Conservation (phyloP, 305 asterid species). For the Ilex paraguariensis region DNA sequence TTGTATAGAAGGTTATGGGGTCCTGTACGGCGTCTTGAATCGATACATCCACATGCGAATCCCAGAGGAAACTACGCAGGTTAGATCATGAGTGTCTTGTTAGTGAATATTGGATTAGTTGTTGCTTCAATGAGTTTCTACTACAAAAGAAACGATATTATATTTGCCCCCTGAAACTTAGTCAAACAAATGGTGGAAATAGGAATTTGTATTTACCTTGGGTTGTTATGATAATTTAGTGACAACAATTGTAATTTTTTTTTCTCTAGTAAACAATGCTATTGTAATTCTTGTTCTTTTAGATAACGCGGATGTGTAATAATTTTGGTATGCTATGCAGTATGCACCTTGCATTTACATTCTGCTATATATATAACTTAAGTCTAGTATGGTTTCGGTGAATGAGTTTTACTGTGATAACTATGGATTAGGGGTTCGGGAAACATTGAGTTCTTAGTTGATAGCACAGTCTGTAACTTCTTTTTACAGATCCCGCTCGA, state of each 20-base stretch:
- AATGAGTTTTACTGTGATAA: neutral
- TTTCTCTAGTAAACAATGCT: too few relatives aligned
- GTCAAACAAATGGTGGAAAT: neutral
- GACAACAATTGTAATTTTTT: too few relatives aligned
- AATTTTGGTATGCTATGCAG: too few relatives aligned
- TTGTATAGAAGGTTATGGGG: constrained; percentile 81
- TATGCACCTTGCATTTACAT: too few relatives aligned
- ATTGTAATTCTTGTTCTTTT: too few relatives aligned
- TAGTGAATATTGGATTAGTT: neutral
- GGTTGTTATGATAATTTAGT: too few relatives aligned
- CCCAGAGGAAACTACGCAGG: constrained; percentile 82
- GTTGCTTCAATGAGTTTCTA: neutral
- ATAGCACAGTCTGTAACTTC: too few relatives aligned
- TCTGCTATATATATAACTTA: too few relatives aligned
- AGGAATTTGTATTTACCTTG: too few relatives aligned
- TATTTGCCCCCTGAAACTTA: too few relatives aligned
- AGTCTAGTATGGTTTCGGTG: neutral
- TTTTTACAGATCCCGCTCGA: constrained; percentile 55
- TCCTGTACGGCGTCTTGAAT: constrained; percentile 70
- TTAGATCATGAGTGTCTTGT: constrained; percentile 40
- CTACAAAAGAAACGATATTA: neutral
- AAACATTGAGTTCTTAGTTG: too few relatives aligned
- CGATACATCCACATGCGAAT: constrained; percentile 76
- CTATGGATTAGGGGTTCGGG: neutral
- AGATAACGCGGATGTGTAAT: too few relatives aligned